These are phyloP conservation scores for Mortierella hygrophila DNA, from an alignment of 192 early-diverging fungal genomes.

Conservation along the genomic window DNA sequence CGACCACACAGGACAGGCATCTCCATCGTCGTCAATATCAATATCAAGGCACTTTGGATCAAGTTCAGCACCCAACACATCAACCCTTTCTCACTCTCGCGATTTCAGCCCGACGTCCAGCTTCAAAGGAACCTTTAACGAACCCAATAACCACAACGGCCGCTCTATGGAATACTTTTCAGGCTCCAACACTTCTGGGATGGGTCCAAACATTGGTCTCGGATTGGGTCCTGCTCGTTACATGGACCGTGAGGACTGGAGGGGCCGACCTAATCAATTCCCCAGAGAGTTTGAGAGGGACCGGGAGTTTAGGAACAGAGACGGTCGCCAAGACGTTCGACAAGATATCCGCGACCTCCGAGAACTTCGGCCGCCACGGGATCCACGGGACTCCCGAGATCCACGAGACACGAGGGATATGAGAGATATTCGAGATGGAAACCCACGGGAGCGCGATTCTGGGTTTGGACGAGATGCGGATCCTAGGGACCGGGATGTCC, in stretches of 20 bases:
- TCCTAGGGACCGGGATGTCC: conserved; percentile 27
- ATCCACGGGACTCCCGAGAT: conserved; percentile 16
- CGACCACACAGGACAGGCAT: conserved; percentile 29
- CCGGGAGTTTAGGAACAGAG: conserved; percentile 27
- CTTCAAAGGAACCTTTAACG: conserved; percentile 20
- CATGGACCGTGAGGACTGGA: conserved; percentile 48
- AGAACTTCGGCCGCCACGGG: conserved; percentile 26
- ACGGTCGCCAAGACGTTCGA: conserved; percentile 31
- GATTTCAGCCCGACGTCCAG: conserved; percentile 41
- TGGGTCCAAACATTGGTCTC: conserved; percentile 27
- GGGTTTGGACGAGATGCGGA: conserved; percentile 5
- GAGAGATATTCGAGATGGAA: conserved; percentile 14
- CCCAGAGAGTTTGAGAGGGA: conserved; percentile 47
- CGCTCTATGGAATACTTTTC: conserved; percentile 42
- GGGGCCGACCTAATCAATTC: conserved; percentile 28
- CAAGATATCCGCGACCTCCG: conserved; percentile 34
- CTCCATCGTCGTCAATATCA: conserved; percentile 9
- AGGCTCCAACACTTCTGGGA: conserved; percentile 19
- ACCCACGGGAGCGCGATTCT: not conserved
- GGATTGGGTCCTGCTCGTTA: conserved; percentile 37
- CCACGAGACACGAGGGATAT: conserved; percentile 10
- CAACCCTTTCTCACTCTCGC: conserved; percentile 29
- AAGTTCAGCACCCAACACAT: conserved; percentile 29
- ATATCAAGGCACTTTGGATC: conserved; percentile 31
- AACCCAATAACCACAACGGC: conserved; percentile 11